Base-by-base conservation (phyloP, 768 basidiomycete species). In the Tylopilus plumbeoviolaceoides region DNA sequence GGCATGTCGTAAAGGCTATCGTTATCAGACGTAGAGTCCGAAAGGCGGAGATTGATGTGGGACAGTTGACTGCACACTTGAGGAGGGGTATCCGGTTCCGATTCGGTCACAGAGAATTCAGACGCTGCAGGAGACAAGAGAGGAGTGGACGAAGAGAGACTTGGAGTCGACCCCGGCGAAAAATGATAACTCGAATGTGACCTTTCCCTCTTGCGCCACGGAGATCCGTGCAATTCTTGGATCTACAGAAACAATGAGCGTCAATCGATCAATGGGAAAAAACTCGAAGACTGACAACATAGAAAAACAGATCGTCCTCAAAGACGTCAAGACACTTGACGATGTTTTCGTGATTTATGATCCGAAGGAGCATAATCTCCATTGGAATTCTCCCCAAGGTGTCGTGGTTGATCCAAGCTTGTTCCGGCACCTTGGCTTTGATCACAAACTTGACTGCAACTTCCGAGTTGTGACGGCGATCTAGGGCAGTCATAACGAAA, bases 381-480 rank as follows among this genome's bases (percentile, higher is more conserved):
- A 84, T 81, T 7, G 95, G 95, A 25, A 95, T 70, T 51, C 74
- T 77, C 23, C 87, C 83, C 47, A 79, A 68, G 20, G 70, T 66
- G 46, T 82, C 76, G 65, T 90, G 83, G 47, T 83, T 70, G 71
- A 85, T 75, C 75, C 73, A 70, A 7, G 69, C 70, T 53, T 78
- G 76, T 17, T 77, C 76, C 0, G 80, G 80, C 1, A 85, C 76
- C 55, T 82, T 79, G 47, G 75, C 78, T 69, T 91, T 94, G 73
- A 89, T 82, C 64, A 98, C 93, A 68, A 98, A 97, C 72, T 98
- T 98, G 70, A 97, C 89, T 0, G 94, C 94, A 48, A 94, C 93
- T 65, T 93, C 89, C 52, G 74, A 68, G 0, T 76, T 76, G 43
- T 79, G 76, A 28, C 58, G 60, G 14, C 80, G 82, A 64, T 90